phyloP scores from a whole-genome alignment of 371 early-diverging fungal genomes.

The Batkoa obscura region DNA sequence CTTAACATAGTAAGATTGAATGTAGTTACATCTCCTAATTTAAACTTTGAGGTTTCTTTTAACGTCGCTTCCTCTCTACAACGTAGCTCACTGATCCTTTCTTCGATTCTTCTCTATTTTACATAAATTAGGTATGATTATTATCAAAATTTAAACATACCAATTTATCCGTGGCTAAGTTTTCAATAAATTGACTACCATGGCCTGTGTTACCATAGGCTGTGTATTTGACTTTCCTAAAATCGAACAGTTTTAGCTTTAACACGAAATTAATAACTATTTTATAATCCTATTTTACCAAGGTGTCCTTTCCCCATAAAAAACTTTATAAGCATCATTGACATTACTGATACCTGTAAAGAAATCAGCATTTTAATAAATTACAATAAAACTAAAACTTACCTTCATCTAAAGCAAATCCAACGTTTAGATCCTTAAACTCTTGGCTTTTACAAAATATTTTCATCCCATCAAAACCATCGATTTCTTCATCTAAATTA shows the following conservation, averaged over 20 bases:
- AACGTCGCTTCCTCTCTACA: slow-evolving; percentile 21
- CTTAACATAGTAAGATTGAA: slow-evolving; percentile 45
- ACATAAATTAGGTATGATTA: not conserved
- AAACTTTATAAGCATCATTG: slow-evolving; percentile 34
- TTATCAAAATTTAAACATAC: slow-evolving; percentile 9
- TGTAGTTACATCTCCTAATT: slow-evolving; percentile 58
- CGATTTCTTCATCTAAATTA: slow-evolving; percentile 53
- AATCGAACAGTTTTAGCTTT: not conserved
- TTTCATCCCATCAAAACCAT: slow-evolving; percentile 54
- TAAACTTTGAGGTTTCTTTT: slow-evolving; percentile 15
- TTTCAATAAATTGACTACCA: slow-evolving; percentile 46
- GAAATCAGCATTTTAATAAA: not conserved
- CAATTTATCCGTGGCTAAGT: slow-evolving; percentile 42
- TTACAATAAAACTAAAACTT: not conserved
- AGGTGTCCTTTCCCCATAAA: slow-evolving; percentile 55
- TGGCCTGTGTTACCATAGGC: slow-evolving; percentile 49
- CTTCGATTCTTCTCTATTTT: not conserved
- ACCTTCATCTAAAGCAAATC: slow-evolving; percentile 66
- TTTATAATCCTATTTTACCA: slow-evolving; percentile 29
- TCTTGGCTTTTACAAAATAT: slow-evolving; percentile 28
- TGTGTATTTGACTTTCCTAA: slow-evolving; percentile 18
- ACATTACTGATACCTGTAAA: slow-evolving; percentile 26
- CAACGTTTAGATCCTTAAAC: slow-evolving; percentile 44
- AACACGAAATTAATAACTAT: not conserved
- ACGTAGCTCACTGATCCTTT: slow-evolving; percentile 21